Base-by-base conservation (phyloP, 176 grass and related monocot species). In the Luzula sylvatica region DNA sequence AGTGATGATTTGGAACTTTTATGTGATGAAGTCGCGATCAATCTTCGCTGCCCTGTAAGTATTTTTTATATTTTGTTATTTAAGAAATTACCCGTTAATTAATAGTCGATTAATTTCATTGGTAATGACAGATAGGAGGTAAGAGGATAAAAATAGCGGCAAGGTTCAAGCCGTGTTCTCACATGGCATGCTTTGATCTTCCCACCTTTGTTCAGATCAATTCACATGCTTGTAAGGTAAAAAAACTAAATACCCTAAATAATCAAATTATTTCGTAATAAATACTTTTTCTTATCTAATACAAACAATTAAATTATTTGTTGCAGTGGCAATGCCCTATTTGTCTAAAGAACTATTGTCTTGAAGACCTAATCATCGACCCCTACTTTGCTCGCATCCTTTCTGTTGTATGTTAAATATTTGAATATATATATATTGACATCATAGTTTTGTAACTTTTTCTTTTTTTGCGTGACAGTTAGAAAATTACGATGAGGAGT, bases 281-380 rank as follows among this genome's bases (percentile, higher is more conserved):
- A 5, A 11, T 2, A 46, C 44, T 46, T 30, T 30, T 16, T 61
- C 29, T 60, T 72, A 35, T 74, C 80, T 43, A 4, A 26, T 69
- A 59, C 78, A n/a, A n/a, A n/a, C n/a, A n/a, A n/a, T n/a, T n/a
- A n/a, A n/a, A n/a, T n/a, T n/a, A n/a, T n/a, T n/a, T n/a, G 5
- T 83, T 78, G 35, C 92, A 96, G 92, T 90, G 92, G 92, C 92
- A 96, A 54, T 96, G 92, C 23, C 92, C 85, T 63, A 77, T 86
- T 76, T 96, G 92, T 58, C 74, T 96, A 53, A 82, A 89, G 54
- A 96, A 86, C 65, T 90, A 89, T 63, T 82, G 84, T 48, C 65
- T 96, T 6, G 92, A 96, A 55, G 79, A 77, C 68, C 52, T 96
- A 59, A 80, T 77, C 50, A 74, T 90, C 23, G 92, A 96, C 57